Conservation (phyloP, 1,284 basidiomycete species). For the Xerocomus nothofagi region DNA sequence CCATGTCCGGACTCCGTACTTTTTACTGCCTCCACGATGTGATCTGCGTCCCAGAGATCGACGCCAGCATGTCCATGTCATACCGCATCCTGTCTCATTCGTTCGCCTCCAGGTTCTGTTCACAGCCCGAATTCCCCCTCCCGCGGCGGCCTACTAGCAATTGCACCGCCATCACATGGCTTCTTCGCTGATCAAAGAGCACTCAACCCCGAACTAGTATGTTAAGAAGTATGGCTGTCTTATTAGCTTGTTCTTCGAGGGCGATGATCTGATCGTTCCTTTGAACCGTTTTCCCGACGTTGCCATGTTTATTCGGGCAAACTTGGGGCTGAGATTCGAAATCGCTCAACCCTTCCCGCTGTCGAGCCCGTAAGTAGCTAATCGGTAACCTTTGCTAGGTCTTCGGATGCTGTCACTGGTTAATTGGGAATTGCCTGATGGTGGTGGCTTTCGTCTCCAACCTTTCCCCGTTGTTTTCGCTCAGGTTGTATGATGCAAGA, state of each 20-base stretch:
- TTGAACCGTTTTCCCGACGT: constrained; percentile 12
- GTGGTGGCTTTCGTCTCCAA: constrained; percentile 13
- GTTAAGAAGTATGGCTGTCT: constrained; percentile 27
- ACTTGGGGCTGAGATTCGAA: constrained; percentile 6
- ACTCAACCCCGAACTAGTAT: constrained; percentile 24
- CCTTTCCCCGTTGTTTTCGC: constrained; percentile 30
- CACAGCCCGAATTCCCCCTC: background rate
- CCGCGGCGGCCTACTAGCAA: background rate
- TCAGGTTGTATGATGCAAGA: constrained; percentile 23
- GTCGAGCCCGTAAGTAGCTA: constrained; percentile 22
- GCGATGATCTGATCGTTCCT: constrained; percentile 19
- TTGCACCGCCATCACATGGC: constrained; percentile 8
- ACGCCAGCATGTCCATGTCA: constrained; percentile 10
- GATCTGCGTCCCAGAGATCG: constrained; percentile 21
- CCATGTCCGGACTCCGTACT: constrained; percentile 6
- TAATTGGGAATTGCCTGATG: constrained; percentile 8
- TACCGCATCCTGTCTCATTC: background rate
- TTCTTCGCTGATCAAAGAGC: constrained; percentile 29
- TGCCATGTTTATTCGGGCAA: constrained; percentile 6
- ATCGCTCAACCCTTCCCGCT: constrained; percentile 9
- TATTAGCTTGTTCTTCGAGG: constrained; percentile 14
- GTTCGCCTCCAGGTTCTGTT: background rate
- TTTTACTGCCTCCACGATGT: constrained; percentile 2
- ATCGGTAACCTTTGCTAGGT: constrained; percentile 16
- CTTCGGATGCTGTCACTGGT: constrained; percentile 10